phyloP scores from a whole-genome alignment of 495 filamentous ascomycete genomes.

The Clavariopsis aquatica region DNA sequence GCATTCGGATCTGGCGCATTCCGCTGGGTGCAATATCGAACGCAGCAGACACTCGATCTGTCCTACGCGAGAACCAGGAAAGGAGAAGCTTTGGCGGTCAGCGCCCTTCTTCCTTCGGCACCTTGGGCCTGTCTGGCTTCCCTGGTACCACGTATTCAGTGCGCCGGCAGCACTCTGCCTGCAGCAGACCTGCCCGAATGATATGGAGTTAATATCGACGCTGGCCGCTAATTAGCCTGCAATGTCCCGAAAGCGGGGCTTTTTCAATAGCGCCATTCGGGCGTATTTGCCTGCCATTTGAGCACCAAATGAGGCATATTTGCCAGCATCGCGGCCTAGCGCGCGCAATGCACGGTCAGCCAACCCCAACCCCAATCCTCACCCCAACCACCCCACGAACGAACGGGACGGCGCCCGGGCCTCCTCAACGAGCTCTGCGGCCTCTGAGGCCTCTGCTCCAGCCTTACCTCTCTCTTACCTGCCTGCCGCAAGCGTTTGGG shows the following conservation, averaged over 20 bases:
- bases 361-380: no score
- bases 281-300: slow-evolving; percentile 11
- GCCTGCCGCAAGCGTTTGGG: slow-evolving; percentile 23
- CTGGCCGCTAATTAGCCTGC: slow-evolving; percentile 24
- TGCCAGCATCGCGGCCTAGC: slow-evolving; percentile 5
- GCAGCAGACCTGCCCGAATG: neutral
- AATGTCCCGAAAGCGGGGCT: slow-evolving; percentile 19
- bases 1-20: slow-evolving; percentile 26
- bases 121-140: no score
- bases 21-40: slow-evolving; percentile 28
- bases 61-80: slow-evolving; percentile 22
- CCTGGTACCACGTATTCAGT: no score
- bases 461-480: no score
- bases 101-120: slow-evolving; percentile 6
- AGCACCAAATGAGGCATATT: slow-evolving; percentile 6
- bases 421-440: neutral
- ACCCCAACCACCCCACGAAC: slow-evolving; percentile 13
- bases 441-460: slow-evolving; percentile 4
- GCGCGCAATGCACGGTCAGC: neutral
- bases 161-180: no score
- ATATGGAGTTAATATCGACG: slow-evolving; percentile 13
- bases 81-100: neutral
- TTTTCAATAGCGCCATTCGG: slow-evolving; percentile 19
- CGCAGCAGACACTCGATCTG: slow-evolving; percentile 18
- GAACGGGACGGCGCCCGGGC: slow-evolving; percentile 5